Base-by-base conservation (phyloP, 805 yeast genomes). In the Saturnispora zaruensis region DNA sequence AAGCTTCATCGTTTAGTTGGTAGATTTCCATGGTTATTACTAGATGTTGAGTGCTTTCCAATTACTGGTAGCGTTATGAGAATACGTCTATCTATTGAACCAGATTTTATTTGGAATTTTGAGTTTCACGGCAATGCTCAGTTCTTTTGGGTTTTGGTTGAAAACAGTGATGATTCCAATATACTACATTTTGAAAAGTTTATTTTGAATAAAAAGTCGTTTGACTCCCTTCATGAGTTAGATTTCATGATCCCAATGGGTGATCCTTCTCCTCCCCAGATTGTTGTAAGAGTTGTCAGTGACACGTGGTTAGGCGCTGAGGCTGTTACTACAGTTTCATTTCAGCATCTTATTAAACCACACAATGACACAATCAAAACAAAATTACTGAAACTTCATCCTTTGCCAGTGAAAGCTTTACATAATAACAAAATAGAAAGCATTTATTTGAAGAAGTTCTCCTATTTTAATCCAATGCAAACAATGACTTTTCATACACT, bases 401-500 rank as follows among this genome's bases (percentile, higher is more conserved):
- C 99, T 1, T 71, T 93, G 30, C 97, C 98, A 0, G 71, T 82
- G 0, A 66, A 83, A 0, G 97, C 97, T 0, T 70, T 91, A 30
- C 86, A 88, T 50, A 74, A 89, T 61, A 67, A 74, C 1, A 70
- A 73, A 14, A 66, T 87, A 42, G 96, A 90, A 62, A 61, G 70
- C 4, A 81, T 90, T 40, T 93, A 93, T 63, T 68, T 73, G 4
- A 51, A 64, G 6, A 79, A 75, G 57, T 93, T 93, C 71, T 77
- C 78, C 50, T 91, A 86, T 66, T 93, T 93, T 75, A 93, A 93
- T 63, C 98, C 99, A 4, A 90, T 93, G 96, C 99, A 93, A 67
- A 91, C 98, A 0, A 91, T 91, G 98, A 78, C 84, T 0, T 93
- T 93, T 69, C 96, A 90, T 62, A 78, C 96, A 0, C 67, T 93